Evolutionary conservation across 208 protist genomes (phyloP).

Genomic region (Trypanosoma cruzi): DNA sequence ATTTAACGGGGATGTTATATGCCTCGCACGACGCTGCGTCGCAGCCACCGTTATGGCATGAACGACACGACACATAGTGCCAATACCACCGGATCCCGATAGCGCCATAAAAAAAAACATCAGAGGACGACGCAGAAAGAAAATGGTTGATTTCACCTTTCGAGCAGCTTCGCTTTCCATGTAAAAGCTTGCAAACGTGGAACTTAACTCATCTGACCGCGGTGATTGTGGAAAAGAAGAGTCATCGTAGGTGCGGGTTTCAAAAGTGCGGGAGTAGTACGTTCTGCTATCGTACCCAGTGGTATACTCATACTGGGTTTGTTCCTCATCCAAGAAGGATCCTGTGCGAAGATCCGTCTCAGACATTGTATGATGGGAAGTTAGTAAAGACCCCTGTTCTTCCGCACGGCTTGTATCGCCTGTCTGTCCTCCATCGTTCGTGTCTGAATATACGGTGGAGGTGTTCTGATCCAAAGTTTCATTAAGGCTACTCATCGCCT

Average conservation of each 20-base stretch:
- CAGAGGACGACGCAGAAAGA: slow-evolving; percentile 61
- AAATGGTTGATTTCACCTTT: slow-evolving; percentile 31
- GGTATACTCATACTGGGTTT: slow-evolving; percentile 25
- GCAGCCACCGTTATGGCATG: slow-evolving; percentile 28
- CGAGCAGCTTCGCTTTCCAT: slow-evolving; percentile 57
- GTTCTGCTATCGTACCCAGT: slow-evolving; percentile 32
- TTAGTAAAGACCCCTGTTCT: slow-evolving; percentile 10
- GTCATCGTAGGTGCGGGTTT: slow-evolving; percentile 42
- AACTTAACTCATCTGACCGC: slow-evolving; percentile 70
- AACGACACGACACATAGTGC: slow-evolving; percentile 44
- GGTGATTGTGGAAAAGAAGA: slow-evolving; percentile 57
- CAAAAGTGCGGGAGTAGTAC: slow-evolving; percentile 23
- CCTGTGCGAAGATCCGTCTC: slow-evolving; percentile 18
- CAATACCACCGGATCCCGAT: slow-evolving; percentile 44
- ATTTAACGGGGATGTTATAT: neutral
- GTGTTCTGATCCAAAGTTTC: slow-evolving; percentile 45
- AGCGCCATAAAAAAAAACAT: slow-evolving; percentile 62
- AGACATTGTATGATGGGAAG: slow-evolving; percentile 19
- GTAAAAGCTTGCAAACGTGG: slow-evolving; percentile 83
- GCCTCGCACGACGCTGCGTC: neutral
- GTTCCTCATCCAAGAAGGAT: slow-evolving; percentile 21
- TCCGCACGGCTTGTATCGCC: slow-evolving; percentile 2
- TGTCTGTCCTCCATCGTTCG: neutral
- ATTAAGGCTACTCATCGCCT: slow-evolving; percentile 66
- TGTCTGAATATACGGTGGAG: slow-evolving; percentile 17